phyloP scores from a whole-genome alignment of 2,329 filamentous ascomycete genomes.

The Aspergillus flavus region DNA sequence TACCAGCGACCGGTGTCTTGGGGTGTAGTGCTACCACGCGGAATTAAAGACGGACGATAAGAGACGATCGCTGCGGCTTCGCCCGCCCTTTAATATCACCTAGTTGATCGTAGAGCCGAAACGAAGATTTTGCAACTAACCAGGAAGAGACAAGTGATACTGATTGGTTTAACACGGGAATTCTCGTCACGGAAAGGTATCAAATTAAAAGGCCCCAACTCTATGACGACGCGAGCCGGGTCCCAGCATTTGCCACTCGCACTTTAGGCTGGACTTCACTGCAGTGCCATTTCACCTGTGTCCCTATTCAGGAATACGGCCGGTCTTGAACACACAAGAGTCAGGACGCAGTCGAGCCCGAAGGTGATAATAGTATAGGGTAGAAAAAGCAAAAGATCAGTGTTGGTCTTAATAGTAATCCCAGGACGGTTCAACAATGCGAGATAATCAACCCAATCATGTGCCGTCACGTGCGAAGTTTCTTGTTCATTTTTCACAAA shows the following conservation, averaged over 20 bases:
- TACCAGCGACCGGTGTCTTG: slow-evolving; percentile 4
- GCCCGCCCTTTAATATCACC: slow-evolving; percentile 12
- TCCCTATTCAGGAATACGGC: neutral
- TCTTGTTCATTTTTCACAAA: neutral
- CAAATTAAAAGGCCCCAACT: neutral
- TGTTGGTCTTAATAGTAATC: no score
- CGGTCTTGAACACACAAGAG: neutral
- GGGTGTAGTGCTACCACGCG: neutral
- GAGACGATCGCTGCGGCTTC: slow-evolving; percentile 16
- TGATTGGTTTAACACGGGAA: neutral
- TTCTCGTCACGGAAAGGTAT: neutral
- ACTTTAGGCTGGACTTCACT: neutral
- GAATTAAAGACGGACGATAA: slow-evolving; percentile 13
- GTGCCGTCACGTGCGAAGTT: neutral
- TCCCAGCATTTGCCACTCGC: neutral
- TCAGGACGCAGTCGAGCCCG: no score
- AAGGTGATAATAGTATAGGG: neutral
- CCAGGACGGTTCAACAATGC: neutral
- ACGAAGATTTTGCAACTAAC: slow-evolving; percentile 4
- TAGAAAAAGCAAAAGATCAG: neutral
- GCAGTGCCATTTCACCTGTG: no score
- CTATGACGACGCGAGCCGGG: slow-evolving; percentile 1
- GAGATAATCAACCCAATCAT: neutral
- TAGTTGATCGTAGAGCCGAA: slow-evolving; percentile 1
- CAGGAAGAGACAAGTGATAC: neutral